Conservation (phyloP, 305 asterid genomes). For the Stenogyne calaminthoides region DNA sequence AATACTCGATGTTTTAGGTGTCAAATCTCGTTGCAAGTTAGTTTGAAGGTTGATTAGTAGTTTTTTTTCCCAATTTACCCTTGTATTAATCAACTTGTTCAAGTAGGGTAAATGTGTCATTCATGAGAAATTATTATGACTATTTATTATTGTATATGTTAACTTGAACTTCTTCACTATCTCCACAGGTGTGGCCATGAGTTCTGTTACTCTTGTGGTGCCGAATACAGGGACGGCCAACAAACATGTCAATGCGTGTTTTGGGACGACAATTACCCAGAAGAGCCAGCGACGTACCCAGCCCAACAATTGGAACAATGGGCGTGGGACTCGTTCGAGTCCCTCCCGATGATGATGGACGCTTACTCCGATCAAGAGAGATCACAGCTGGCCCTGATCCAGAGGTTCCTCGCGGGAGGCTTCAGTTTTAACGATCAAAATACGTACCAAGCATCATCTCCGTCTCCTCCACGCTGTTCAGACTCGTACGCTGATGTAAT, state of each 20-base stretch:
- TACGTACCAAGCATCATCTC: slow-evolving; percentile 52
- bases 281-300: slow-evolving; percentile 42
- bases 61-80: too few species aligned
- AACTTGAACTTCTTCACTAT: neutral
- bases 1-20: too few species aligned
- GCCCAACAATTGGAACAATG: slow-evolving; percentile 73
- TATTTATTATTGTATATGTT: too few species aligned
- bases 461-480: slow-evolving; percentile 67
- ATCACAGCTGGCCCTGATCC: slow-evolving; percentile 88
- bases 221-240: slow-evolving; percentile 49
- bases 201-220: slow-evolving; percentile 84
- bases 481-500: slow-evolving; percentile 83
- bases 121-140: too few species aligned
- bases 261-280: slow-evolving; percentile 64
- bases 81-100: too few species aligned
- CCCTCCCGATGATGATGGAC: slow-evolving; percentile 73
- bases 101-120: neutral
- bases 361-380: slow-evolving; percentile 93
- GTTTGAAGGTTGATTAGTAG: too few species aligned
- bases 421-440: slow-evolving; percentile 65
- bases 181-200: slow-evolving; percentile 74
- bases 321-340: slow-evolving; percentile 90
- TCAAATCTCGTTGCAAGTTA: too few species aligned
- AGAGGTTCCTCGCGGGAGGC: slow-evolving; percentile 87
- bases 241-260: slow-evolving; percentile 70